Base-by-base conservation (phyloP, 1,139 yeast genomes). In the Taiozyma sp. region DNA sequence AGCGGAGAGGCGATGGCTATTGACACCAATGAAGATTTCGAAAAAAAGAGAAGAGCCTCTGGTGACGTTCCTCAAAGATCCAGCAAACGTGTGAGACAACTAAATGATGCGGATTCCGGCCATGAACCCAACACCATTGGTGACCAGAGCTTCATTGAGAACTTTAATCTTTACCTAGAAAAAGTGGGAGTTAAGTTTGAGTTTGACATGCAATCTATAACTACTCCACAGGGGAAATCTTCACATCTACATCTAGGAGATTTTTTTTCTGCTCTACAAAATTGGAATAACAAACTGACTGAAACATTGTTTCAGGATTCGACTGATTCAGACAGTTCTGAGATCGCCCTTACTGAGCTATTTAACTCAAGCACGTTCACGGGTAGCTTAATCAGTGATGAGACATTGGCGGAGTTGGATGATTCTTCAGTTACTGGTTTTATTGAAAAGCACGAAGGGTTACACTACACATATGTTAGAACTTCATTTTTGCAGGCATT, bases 201-300 rank as follows among this genome's bases (percentile, higher is more conserved):
- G 3, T 16, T 51, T 14, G 38, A 51, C 12, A 2, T 43, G 19
- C 24, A 32, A 8, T 42, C 39, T 4, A 29, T 23, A 4, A 12
- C 7, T 28, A 8, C 40, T 38, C 27, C 13, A 45, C 5, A 40
- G 8, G 30, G 16, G 7, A 19, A 19, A 3, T 22, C 28, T 12
- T 14, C 43, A 10, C 47, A 42, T 9, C 12, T 63, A 57, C 68
- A n/a, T 47, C 55, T 48, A 3, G 28, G 16, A 10, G 80, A 76
- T 55, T 70, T 80, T 49, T 65, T 69, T 41, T 53, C 58, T 1
- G 60, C 72, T 30, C 57, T 80, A 14, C 65, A 67, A 13, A 60
- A 65, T 19, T 81, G 85, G 85, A 73, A 58, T 10, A 61, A 60
- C 22, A 67, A 65, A 57, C 70, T 68, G 43, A 66, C 73, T 3